Evolutionary conservation across 2,329 filamentous ascomycete genomes (phyloP), one percentile per base, ranked within the genome.

Genomic region (Arthrinium phaeospermum): DNA sequence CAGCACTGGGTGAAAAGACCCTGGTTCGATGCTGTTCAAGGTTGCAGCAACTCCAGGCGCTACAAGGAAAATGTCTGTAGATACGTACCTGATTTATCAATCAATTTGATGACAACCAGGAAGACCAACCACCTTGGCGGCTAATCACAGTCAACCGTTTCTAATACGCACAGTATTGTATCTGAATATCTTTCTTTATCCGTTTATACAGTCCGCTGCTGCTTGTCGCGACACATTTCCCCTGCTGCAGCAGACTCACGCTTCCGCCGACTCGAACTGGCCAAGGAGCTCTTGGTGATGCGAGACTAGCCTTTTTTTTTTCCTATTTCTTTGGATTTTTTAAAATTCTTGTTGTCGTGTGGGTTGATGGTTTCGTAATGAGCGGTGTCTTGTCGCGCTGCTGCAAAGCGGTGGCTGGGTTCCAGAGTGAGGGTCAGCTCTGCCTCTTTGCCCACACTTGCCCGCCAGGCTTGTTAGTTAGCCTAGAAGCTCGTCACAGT

Each of bases 51-150:
- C 19, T 34, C 24, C 16, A 61, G 53, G 53, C 37, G 37, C 27
- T 61, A 61, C 51, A 12, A 22, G 30, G 53, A 22, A 61, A 22
- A 30, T 30, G 24, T 30, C 30, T 30, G 51, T 57, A 61, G 19
- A 37, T 61, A 61, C 53, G 53, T 61, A 61, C 53, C 53, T 61
- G 53, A 34, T 19, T 61, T 61, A 61, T 37, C 53, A 34, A 34
- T 61, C 53, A 57, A 57, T 49, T 53, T 24, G 49, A 57, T 64
- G 30, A 64, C 34, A 41, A 22, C 30, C 57, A 64, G 57, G 34
- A 41, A 64, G 34, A 64, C 57, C 57, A 64, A 64, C 57, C 57
- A 64, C 57, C 57, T 37, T 64, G 57, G 57, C 57, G 57, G 57
- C 57, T 64, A 64, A 64, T 41, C 1, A 41, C 57, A 64, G 57